Conservation (phyloP, 2,329 filamentous ascomycete genomes). For the Graphilbum fragrans region DNA sequence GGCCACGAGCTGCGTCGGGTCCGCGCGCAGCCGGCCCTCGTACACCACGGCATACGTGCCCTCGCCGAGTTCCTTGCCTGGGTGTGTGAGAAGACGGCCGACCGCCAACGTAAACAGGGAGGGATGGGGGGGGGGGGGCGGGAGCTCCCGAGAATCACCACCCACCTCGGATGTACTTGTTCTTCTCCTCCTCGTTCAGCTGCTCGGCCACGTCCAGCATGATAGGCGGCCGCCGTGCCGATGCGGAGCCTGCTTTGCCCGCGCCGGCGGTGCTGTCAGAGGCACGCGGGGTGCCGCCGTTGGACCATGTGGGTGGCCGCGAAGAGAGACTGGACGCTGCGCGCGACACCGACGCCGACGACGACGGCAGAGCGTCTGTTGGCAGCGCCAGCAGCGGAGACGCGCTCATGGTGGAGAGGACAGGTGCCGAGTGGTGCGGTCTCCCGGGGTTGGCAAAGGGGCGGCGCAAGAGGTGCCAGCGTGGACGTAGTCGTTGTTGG, state of each 20-base stretch:
- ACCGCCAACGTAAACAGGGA: not conserved
- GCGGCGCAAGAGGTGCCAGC: too few species aligned
- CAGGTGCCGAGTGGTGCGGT: not conserved
- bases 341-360: constrained; percentile 3
- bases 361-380: constrained; percentile 15
- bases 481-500: too few species aligned
- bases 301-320: constrained; percentile 5
- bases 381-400: constrained; percentile 32
- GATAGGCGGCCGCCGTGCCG: constrained; percentile 14
- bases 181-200: constrained; percentile 69
- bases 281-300: constrained; percentile 4
- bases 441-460: too few species aligned
- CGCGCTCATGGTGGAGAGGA: constrained; percentile 25
- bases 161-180: constrained; percentile 59
- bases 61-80: constrained; percentile 83
- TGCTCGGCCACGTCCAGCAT: constrained; percentile 60
- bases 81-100: too few species aligned
- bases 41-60: constrained; percentile 97
- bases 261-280: too few species aligned
- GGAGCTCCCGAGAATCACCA: too few species aligned
- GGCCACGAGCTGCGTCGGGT: constrained; percentile 67
- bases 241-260: not conserved
- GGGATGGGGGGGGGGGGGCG: not conserved
- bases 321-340: constrained; percentile 3
- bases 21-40: constrained; percentile 64